Evolutionary conservation across 2,329 filamentous ascomycete genomes (phyloP).

Genomic region (Clarireedia homoeocarpa): DNA sequence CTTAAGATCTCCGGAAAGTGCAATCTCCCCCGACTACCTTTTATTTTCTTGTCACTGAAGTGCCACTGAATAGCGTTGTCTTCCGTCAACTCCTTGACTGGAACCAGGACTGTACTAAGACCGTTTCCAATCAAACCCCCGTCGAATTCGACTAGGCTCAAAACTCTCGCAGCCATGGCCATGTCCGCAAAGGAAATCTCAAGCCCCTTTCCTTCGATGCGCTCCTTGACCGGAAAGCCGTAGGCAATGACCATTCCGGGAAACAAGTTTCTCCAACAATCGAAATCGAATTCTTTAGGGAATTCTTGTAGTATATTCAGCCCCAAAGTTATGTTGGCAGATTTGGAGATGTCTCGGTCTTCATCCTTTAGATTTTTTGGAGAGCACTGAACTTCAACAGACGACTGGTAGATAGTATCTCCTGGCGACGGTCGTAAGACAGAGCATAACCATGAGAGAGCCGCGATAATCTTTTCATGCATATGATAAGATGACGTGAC

Average conservation of each 20-base stretch:
- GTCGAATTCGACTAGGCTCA: not conserved
- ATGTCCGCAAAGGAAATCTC: not conserved
- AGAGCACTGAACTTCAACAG: not conserved
- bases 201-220: not conserved
- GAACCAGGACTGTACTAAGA: not conserved
- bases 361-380: too few relatives aligned
- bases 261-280: not conserved
- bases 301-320: not conserved
- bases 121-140: not conserved
- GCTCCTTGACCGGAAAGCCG: not conserved
- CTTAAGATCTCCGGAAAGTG: not conserved
- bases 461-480: not conserved
- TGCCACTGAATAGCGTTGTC: not conserved
- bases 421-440: not conserved
- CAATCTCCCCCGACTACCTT: not conserved
- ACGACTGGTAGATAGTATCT: not conserved
- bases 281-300: too few relatives aligned
- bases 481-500: too few relatives aligned
- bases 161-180: too few relatives aligned
- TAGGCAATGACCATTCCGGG: not conserved
- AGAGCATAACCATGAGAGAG: not conserved
- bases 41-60: not conserved
- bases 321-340: not conserved
- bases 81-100: not conserved
- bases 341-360: too few relatives aligned